Base-by-base conservation (phyloP, 768 basidiomycete genomes). In the Suillus cothurnatus region DNA sequence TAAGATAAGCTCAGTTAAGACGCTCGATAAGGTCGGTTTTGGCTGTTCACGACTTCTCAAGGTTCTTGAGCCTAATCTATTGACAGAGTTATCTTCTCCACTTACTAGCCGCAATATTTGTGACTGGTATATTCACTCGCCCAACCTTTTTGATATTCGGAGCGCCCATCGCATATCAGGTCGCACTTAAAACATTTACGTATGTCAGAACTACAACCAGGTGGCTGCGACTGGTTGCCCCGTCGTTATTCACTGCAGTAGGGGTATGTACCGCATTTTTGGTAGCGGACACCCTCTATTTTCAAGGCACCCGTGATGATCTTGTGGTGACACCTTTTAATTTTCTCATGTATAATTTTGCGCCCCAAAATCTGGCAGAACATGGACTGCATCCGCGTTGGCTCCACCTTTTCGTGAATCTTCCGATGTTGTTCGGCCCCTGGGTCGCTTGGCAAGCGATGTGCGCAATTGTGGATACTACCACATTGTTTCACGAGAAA, bases 371-470 rank as follows among this genome's bases (percentile, higher is more conserved):
- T 69, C 74, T 80, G 39, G 77, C 77, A 0, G 74, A 72, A 32
- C 80, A 81, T 57, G 80, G 80, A 11, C 62, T 81, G 19, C 80
- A 81, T 67, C 80, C 80, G 1, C 72, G 72, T 26, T 81, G 79
- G 80, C 71, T 81, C 6, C 80, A 81, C 64, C 57, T 77, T 38
- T 71, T 73, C 26, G 76, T 81, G 36, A 81, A 81, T 66, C 64
- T 81, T 12, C 80, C 80, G 21, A 74, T 81, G 73, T 64, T 81
- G 17, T 69, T 81, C 4, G 77, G 80, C 21, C 79, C 79, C 5
- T 63, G 74, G 15, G n/a, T 79, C n/a, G 60, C 73, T 11, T 71
- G 72, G 73, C 61, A 71, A 63, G 55, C 61, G 56, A 64, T 71
- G 63, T 61, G 58, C 9, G 66, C 49, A 53, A 23, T 65, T 43